Percentiles rank a stretch among this genome's conserved stretches.
Evolutionary conservation across 495 filamentous ascomycete species (phyloP).

Genomic region (Haplographium delicatum): DNA sequence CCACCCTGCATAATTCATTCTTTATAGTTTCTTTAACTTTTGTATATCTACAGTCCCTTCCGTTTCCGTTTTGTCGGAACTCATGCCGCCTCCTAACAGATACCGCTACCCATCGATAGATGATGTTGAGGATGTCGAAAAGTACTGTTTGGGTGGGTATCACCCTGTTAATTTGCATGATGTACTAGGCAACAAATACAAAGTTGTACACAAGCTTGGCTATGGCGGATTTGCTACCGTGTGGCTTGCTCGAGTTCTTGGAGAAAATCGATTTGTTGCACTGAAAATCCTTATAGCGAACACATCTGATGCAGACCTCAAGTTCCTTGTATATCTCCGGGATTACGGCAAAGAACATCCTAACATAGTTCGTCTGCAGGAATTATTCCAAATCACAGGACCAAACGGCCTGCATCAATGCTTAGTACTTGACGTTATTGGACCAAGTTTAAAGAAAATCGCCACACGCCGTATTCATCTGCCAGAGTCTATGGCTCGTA

Average conservation of each 20-base stretch:
- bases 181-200: constrained; percentile 35
- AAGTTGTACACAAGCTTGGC: constrained; percentile 41
- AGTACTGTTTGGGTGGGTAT: constrained; percentile 33
- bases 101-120: too few relatives aligned
- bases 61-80: too few relatives aligned
- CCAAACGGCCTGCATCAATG: not conserved
- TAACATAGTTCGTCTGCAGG: not conserved
- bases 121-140: constrained; percentile 14
- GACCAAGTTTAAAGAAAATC: not conserved
- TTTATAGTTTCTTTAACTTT: too few relatives aligned
- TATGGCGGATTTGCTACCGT: constrained; percentile 40
- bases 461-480: not conserved
- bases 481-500: not conserved
- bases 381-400: not conserved
- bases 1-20: too few relatives aligned
- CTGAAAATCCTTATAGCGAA: constrained; percentile 23
- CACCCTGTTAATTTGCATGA: constrained; percentile 45
- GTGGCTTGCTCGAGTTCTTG: constrained; percentile 31
- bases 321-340: constrained; percentile 5
- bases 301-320: constrained; percentile 1
- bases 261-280: constrained; percentile 22
- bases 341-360: not conserved
- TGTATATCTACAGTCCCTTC: too few relatives aligned
- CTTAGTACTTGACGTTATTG: not conserved
- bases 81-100: too few relatives aligned